Percentiles rank a stretch among this genome's conserved stretches.
Conservation (phyloP, 306 rosid genomes). For the Urtica urens region DNA sequence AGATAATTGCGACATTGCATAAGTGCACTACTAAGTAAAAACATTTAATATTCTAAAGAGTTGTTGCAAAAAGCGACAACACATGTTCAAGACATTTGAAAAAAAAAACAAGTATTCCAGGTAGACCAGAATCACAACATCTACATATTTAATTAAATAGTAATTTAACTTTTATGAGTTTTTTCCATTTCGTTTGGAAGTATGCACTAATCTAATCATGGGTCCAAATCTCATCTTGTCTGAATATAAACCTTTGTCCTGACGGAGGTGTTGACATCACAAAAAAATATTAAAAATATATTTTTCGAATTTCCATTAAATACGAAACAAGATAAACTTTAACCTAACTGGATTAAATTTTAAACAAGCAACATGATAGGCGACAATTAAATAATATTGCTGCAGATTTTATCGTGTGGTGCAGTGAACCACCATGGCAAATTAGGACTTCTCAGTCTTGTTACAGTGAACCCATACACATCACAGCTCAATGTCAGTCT, state of each 20-base stretch:
- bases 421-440: slow-evolving; percentile 14
- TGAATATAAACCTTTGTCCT: slow-evolving; percentile 9
- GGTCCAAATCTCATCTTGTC: slow-evolving; percentile 19
- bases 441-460: slow-evolving; percentile 8
- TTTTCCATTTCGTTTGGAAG: slow-evolving; percentile 11
- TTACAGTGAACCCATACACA: slow-evolving; percentile 16
- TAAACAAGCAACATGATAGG: slow-evolving; percentile 40
- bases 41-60: no score
- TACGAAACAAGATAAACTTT: slow-evolving; percentile 35
- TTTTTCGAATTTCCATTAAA: slow-evolving; percentile 41
- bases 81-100: no score
- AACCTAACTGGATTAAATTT: slow-evolving; percentile 62
- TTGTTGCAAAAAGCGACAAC: no score
- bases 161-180: not conserved
- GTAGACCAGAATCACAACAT: no score
- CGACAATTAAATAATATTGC: slow-evolving; percentile 3
- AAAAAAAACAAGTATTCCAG: no score
- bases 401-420: slow-evolving; percentile 7
- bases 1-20: no score
- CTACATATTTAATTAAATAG: not conserved
- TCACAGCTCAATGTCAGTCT: slow-evolving; percentile 14
- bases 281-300: slow-evolving; percentile 23
- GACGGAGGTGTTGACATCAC: slow-evolving; percentile 9
- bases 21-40: no score
- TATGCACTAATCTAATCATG: slow-evolving; percentile 28